Percentiles rank a stretch among this genome's conserved stretches.
Evolutionary conservation across 1,284 basidiomycete genomes (phyloP).

Genomic region (Rhodotorula sp.): DNA sequence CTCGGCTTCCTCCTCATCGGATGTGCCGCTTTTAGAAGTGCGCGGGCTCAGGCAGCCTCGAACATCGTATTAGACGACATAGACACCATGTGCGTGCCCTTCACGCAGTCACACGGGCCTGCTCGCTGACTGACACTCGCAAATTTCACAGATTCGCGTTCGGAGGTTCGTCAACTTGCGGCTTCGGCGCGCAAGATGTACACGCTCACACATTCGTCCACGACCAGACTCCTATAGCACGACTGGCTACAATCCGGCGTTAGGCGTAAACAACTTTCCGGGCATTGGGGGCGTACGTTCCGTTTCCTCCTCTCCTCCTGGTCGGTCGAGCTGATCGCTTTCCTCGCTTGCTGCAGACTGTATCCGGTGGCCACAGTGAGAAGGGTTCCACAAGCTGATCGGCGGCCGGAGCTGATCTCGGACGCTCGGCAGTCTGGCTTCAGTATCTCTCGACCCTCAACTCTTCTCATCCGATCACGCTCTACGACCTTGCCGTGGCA

Average conservation of each 20-base stretch:
- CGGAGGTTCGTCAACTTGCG: conserved; percentile 10
- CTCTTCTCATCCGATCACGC: background rate
- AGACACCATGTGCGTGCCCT: conserved; percentile 7
- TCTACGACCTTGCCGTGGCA: conserved; percentile 22
- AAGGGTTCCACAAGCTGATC: no score
- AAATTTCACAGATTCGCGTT: conserved; percentile 15
- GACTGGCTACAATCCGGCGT: conserved; percentile 8
- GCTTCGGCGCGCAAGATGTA: no score
- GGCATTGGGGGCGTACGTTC: background rate
- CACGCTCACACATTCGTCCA: no score
- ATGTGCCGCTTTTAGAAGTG: background rate
- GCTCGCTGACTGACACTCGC: background rate
- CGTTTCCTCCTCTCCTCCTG: no score
- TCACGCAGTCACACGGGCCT: no score
- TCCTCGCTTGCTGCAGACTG: background rate
- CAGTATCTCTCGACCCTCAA: background rate
- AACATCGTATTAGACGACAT: conserved; percentile 8
- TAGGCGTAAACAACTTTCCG: conserved; percentile 6
- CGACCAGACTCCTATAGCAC: conserved; percentile 20
- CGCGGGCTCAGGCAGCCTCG: background rate
- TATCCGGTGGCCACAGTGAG: conserved; percentile 10
- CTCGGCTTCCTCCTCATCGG: background rate
- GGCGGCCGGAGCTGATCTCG: background rate
- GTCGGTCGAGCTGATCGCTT: background rate
- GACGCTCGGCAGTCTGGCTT: conserved; percentile 1